These are phyloP conservation scores for Dendrobium nobile DNA, from an alignment of 106 monocot genomes.

Conservation along the genomic window DNA sequence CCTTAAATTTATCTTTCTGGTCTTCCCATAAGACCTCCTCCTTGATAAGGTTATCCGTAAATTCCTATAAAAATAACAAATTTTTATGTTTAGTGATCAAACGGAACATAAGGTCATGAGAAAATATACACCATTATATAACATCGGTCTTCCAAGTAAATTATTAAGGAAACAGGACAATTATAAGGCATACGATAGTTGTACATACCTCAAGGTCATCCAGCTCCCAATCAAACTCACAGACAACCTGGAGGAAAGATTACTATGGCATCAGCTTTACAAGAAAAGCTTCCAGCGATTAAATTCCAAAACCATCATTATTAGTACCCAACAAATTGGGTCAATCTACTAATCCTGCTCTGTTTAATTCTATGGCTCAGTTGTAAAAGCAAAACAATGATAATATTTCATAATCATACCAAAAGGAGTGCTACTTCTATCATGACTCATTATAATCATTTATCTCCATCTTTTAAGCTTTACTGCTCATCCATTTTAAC, in stretches of 20 bases:
- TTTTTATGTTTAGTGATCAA: not conserved
- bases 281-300: not conserved
- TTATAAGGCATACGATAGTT: not conserved
- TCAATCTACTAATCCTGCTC: not conserved
- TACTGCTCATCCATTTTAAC: no score
- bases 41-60: conserved; percentile 43
- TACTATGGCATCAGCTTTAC: not conserved
- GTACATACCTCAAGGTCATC: conserved; percentile 52
- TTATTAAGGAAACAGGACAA: not conserved
- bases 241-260: conserved; percentile 42
- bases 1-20: conserved; percentile 81
- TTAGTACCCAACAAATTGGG: not conserved
- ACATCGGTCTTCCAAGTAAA: not conserved
- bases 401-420: no score
- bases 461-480: no score
- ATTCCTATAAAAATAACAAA: conserved; percentile 39
- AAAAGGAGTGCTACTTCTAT: not conserved
- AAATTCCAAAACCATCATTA: not conserved
- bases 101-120: not conserved
- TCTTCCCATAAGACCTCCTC: conserved; percentile 61
- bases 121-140: not conserved
- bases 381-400: no score
- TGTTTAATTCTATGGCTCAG: no score
- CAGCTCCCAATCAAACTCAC: conserved; percentile 70
- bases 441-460: not conserved